phyloP scores from a whole-genome alignment of 208 protist genomes.

The Borovskyia barvae region DNA sequence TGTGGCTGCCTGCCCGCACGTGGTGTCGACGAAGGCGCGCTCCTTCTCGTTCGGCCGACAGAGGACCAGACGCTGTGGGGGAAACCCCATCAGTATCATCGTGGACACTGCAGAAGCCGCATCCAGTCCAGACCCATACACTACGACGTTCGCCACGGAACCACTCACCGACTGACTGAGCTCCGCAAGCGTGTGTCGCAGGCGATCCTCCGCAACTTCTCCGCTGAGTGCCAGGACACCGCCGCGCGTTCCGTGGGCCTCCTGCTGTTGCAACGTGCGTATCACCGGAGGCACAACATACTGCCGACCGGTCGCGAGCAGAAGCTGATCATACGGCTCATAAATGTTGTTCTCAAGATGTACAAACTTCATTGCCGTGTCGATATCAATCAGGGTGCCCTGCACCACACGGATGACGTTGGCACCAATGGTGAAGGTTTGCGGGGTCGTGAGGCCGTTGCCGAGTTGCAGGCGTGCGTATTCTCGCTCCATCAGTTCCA shows the following conservation, averaged over 20 bases:
- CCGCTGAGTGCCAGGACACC: slow-evolving; percentile 66
- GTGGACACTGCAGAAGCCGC: slow-evolving; percentile 62
- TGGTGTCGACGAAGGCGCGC: slow-evolving; percentile 32
- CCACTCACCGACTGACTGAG: slow-evolving; percentile 58
- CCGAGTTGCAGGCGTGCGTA: slow-evolving; percentile 53
- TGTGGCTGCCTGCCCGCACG: slow-evolving; percentile 47
- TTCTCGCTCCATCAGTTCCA: slow-evolving; percentile 84
- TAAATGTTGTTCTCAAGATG: slow-evolving; percentile 80
- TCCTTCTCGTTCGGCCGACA: slow-evolving; percentile 47
- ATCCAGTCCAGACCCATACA: slow-evolving; percentile 88
- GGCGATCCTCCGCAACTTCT: slow-evolving; percentile 46
- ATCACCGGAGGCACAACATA: slow-evolving; percentile 75
- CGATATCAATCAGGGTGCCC: slow-evolving; percentile 83
- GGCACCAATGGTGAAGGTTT: slow-evolving; percentile 13
- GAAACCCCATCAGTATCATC: slow-evolving; percentile 71
- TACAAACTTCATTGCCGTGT: slow-evolving; percentile 78
- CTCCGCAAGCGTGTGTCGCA: slow-evolving; percentile 61
- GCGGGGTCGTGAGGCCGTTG: slow-evolving; percentile 7
- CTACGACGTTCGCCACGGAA: slow-evolving; percentile 68
- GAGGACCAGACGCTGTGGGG: slow-evolving; percentile 76
- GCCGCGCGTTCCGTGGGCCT: slow-evolving; percentile 34
- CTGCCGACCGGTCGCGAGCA: slow-evolving; percentile 85
- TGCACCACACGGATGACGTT: slow-evolving; percentile 64
- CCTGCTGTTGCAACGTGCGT: slow-evolving; percentile 58
- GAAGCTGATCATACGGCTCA: slow-evolving; percentile 90